Base-by-base conservation (phyloP, 73 alveolate genomes). In the Effrenium voratum region DNA sequence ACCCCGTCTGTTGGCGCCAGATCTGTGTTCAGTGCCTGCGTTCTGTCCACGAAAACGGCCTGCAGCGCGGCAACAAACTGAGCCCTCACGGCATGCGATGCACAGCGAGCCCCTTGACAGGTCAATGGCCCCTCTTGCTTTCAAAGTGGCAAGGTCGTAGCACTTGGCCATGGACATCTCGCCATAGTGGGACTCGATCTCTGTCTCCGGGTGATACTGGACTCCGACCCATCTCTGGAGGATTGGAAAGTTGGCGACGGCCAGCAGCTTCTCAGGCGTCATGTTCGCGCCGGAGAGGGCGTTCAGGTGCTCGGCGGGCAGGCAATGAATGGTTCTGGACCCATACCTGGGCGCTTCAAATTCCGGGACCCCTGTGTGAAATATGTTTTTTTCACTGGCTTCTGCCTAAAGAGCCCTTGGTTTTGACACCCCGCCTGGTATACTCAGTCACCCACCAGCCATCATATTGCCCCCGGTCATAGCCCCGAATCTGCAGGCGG, bases 171-270 rank as follows among this genome's bases (percentile, higher is more conserved):
- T 75, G 32, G 95, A 72, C 95, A 88, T 88, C 60, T 88, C 95
- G 52, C 95, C 95, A 30, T 88, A 88, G 95, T 88, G 95, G 84
- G 95, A 88, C 50, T 88, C 95, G 44, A 88, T 88, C 73, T 88
- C 95, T n/a, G 95, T 88, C 47, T 88, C 95, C n/a, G 83, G 94
- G 45, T 86, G 94, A 66, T 84, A 84, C 55, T 88, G 95, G 30
- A 88, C 95, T 19, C 95, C 95, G 70, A 88, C 95, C 95, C 95
- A 88, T 22, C 95, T 84, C 36, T 88, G 95, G 68, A 88, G 95
- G 36, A 88, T 88, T 19, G 95, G 95, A 30, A 88, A 88, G 85
- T 88, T 88, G 57, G 95, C 95, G 15, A 88, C 73, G 72, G 73
- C 44, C 73, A 72, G 59, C 81, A 73, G 85, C 70, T 88, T 88